A percentile compares a stretch with the other conserved stretches of the same genome.
Evolutionary conservation across 139 green algal species (phyloP).

Genomic region (Coccomyxa sp.): DNA sequence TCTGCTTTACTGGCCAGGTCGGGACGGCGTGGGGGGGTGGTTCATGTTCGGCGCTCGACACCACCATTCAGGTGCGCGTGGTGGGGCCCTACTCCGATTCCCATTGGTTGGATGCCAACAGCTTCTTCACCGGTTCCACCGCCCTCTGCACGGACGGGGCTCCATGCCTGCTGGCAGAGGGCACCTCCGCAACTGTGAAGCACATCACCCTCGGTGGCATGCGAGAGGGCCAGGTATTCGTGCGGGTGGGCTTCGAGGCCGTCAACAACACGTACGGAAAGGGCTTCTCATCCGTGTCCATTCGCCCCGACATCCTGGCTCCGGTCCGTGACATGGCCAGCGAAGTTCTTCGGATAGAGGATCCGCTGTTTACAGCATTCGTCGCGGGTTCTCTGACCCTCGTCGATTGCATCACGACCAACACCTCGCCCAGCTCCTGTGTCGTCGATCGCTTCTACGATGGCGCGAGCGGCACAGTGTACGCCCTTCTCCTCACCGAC

Average conservation of each 20-base stretch:
- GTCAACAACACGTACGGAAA: not conserved
- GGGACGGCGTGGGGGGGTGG: not conserved
- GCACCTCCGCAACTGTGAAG: not conserved
- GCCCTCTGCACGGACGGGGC: not conserved
- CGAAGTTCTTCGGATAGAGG: not conserved
- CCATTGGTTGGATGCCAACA: not conserved
- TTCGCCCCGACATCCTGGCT: not conserved
- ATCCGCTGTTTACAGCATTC: not conserved
- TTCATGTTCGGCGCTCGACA: not conserved
- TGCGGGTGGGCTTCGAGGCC: not conserved
- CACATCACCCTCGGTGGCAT: not conserved
- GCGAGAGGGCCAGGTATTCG: not conserved
- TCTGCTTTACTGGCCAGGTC: not conserved
- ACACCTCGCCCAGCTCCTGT: not conserved
- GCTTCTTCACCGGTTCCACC: not conserved
- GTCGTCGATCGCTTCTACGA: not conserved
- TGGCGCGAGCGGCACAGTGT: not conserved
- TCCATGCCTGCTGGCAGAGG: not conserved
- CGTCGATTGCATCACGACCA: not conserved
- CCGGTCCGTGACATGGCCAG: not conserved
- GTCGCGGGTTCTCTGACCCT: not conserved
- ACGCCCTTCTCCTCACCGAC: not conserved
- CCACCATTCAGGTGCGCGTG: not conserved
- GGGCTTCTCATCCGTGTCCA: not conserved
- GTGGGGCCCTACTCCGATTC: not conserved